Evolutionary conservation across 139 green algal genomes (phyloP).

Genomic region (Coccomyxa sp.): DNA sequence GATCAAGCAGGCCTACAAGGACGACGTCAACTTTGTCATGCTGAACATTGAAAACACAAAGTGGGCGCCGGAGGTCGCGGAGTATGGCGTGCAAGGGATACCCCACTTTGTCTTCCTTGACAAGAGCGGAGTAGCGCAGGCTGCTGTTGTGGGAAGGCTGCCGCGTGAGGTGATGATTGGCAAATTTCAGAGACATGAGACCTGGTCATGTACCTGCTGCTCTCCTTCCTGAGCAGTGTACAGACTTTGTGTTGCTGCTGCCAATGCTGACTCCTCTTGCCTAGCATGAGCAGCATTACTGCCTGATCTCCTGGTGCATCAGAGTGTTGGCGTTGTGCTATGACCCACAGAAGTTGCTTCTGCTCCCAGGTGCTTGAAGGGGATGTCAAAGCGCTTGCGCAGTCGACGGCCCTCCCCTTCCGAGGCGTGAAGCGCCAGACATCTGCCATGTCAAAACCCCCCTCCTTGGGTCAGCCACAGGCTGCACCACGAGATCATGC

Average conservation of each 20-base stretch:
- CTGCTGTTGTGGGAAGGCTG: constrained; percentile 74
- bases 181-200: neutral
- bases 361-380: constrained; percentile 51
- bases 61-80: constrained; percentile 69
- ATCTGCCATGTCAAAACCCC: constrained; percentile 26
- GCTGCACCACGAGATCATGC: constrained; percentile 42
- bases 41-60: constrained; percentile 98
- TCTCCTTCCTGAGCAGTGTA: neutral
- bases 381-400: constrained; percentile 52
- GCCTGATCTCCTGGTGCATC: constrained; percentile 12
- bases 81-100: constrained; percentile 91
- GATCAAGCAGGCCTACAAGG: constrained; percentile 70
- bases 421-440: constrained; percentile 19
- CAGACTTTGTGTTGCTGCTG: neutral
- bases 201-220: neutral
- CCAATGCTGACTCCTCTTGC: neutral
- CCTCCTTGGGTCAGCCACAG: constrained; percentile 6
- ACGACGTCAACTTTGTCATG: constrained; percentile 95
- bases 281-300: neutral
- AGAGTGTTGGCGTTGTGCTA: constrained; percentile 74
- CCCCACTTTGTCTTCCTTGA: constrained; percentile 95
- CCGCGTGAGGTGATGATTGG: constrained; percentile 41
- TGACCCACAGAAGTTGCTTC: constrained; percentile 55
- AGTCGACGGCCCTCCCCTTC: constrained; percentile 41
- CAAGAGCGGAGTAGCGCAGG: constrained; percentile 54